Evolutionary conservation across 1,284 basidiomycete genomes (phyloP).

Genomic region (Cutaneotrichosporon dermatis): DNA sequence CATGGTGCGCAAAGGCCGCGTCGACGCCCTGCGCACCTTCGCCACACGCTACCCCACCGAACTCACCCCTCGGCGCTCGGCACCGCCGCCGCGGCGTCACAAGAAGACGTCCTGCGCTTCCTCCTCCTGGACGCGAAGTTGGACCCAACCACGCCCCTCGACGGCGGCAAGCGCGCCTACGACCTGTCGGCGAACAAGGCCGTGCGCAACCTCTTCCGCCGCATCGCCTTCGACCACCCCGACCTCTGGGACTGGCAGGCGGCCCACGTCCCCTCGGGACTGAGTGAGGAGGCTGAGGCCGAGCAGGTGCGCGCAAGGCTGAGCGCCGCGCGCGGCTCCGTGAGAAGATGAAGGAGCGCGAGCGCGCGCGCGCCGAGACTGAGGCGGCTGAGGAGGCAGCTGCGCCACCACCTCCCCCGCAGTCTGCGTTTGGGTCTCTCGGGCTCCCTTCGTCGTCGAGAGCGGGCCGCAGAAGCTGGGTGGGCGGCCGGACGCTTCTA

Average conservation of each 20-base stretch:
- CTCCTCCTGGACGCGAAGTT: slow-evolving; percentile 73
- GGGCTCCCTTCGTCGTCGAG: slow-evolving; percentile 11
- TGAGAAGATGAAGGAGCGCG: slow-evolving; percentile 78
- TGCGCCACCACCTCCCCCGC: slow-evolving; percentile 2
- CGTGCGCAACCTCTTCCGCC: slow-evolving; percentile 80
- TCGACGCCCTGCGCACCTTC: slow-evolving; percentile 75
- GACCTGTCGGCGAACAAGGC: slow-evolving; percentile 69
- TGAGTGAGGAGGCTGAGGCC: slow-evolving; percentile 80
- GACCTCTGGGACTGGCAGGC: slow-evolving; percentile 87
- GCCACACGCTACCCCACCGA: slow-evolving; percentile 67
- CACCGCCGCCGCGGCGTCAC: slow-evolving; percentile 66
- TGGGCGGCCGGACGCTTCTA: slow-evolving; percentile 56
- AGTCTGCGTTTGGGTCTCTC: slow-evolving; percentile 4
- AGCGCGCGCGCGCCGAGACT: slow-evolving; percentile 54
- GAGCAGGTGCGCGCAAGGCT: slow-evolving; percentile 77
- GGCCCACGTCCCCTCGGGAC: slow-evolving; percentile 72
- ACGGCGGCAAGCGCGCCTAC: slow-evolving; percentile 65
- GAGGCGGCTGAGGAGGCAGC: slow-evolving; percentile 21
- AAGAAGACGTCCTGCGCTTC: slow-evolving; percentile 72
- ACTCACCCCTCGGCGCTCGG: slow-evolving; percentile 66
- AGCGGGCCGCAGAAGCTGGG: slow-evolving; percentile 66
- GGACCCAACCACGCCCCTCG: slow-evolving; percentile 67
- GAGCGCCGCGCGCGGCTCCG: slow-evolving; percentile 74
- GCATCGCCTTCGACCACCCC: slow-evolving; percentile 72
- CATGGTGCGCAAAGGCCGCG: slow-evolving; percentile 80